Evolutionary conservation across 805 yeast species (phyloP).

Genomic region (Ogataea paradorogensis): DNA sequence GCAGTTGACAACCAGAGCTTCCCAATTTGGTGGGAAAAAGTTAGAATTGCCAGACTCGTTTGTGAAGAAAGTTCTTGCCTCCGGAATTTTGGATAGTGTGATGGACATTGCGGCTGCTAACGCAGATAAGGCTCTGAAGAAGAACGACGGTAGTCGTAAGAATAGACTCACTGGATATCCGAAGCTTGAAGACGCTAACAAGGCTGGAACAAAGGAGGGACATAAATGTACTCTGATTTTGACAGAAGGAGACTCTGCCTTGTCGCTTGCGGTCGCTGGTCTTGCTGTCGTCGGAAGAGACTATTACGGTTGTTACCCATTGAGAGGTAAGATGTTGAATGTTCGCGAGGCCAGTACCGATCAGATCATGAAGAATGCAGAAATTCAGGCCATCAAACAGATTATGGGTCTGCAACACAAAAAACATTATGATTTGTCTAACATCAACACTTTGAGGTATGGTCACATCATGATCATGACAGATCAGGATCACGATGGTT

Average conservation of each 20-base stretch:
- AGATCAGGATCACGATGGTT: constrained; percentile 99
- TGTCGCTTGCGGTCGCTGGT: constrained; percentile 88
- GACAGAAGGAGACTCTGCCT: constrained; percentile 97
- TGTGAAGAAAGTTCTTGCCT: constrained; percentile 65
- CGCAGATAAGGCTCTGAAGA: constrained; percentile 82
- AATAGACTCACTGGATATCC: constrained; percentile 84
- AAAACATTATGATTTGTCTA: constrained; percentile 62
- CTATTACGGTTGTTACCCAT: constrained; percentile 90
- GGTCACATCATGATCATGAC: constrained; percentile 99
- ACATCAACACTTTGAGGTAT: constrained; percentile 73
- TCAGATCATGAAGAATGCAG: constrained; percentile 88
- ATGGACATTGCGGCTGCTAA: constrained; percentile 82
- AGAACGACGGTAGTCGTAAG: constrained; percentile 83
- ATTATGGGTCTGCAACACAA: constrained; percentile 95
- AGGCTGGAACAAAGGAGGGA: constrained; percentile 93
- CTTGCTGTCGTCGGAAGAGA: constrained; percentile 94
- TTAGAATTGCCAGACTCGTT: constrained; percentile 72
- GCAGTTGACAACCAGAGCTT: constrained; percentile 82
- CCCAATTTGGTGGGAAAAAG: constrained; percentile 86
- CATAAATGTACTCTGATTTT: constrained; percentile 86
- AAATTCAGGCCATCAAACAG: constrained; percentile 91
- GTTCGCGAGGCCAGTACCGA: constrained; percentile 98
- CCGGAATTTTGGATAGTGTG: constrained; percentile 70
- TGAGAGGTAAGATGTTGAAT: constrained; percentile 90
- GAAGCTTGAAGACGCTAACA: constrained; percentile 92